Base-by-base conservation (phyloP, 306 rosid species). In the Ochetophila trinervis region DNA sequence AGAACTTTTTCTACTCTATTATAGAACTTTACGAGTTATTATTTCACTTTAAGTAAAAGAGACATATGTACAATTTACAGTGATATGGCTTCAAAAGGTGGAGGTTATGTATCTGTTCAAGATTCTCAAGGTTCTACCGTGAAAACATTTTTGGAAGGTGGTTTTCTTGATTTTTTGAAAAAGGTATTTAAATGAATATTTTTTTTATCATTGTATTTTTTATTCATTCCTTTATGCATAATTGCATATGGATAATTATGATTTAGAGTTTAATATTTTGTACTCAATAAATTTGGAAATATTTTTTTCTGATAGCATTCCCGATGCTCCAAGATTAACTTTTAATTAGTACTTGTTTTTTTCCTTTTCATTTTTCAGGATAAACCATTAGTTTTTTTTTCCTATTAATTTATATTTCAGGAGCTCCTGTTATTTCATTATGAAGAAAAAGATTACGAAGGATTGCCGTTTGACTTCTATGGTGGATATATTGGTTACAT, bases 401-500 rank as follows among this genome's bases (percentile, higher is more conserved):
- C n/a, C 66, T 61, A 5, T 63, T 76, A 59, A 59, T 74, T 60
- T 27, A 66, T 85, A 74, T 65, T 66, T 77, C 77, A 93, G 97
- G 97, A 89, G 80, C 96, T 93, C 72, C 80, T 63, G 68, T 84
- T 88, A 52, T 82, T 88, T 68, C 73, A 42, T 61, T 86, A 86
- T 36, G 86, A 83, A 49, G 81, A 86, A 76, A 62, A 75, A 58
- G 97, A 94, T 71, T 88, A 74, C 59, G 88, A 87, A 76, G 91
- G 85, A 40, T 77, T 94, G 57, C 99, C 99, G 8, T 94, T 94
- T 67, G 97, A 94, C 78, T 94, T 94, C 69, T 85, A 86, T 59
- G 91, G 99, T 52, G 99, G 99, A 83, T 94, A 81, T 82, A 76
- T 94, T 73, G 99, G 99, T 81, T 94, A 90, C 78, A 73, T 94